Conservation (phyloP, 1,284 basidiomycete species). For the Puccinia brachypodii region DNA sequence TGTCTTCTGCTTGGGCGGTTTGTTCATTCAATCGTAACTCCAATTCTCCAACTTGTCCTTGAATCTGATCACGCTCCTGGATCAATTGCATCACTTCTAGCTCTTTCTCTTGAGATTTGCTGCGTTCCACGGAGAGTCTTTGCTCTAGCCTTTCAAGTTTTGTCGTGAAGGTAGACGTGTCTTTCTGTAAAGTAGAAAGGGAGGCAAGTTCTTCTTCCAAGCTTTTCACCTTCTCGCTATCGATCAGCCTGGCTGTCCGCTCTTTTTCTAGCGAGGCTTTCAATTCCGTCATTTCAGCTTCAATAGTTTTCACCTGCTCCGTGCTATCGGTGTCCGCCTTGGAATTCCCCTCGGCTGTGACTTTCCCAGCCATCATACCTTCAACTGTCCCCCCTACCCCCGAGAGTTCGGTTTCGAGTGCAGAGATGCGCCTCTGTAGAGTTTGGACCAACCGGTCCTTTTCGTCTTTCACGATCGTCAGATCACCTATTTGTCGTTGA, state of each 20-base stretch:
- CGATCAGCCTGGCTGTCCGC: not conserved
- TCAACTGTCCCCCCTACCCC: not conserved
- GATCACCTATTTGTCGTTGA: not conserved
- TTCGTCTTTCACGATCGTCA: not conserved
- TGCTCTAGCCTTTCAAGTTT: slow-evolving; percentile 27
- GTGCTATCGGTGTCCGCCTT: not conserved
- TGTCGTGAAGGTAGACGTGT: slow-evolving; percentile 2
- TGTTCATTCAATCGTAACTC: slow-evolving; percentile 15
- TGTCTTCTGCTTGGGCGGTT: not conserved
- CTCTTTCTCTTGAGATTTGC: slow-evolving; percentile 36
- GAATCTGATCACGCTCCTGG: slow-evolving; percentile 24
- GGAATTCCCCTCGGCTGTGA: not conserved
- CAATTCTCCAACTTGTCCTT: not conserved
- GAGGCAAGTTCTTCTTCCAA: slow-evolving; percentile 4
- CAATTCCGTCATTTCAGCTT: slow-evolving; percentile 18
- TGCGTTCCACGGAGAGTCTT: slow-evolving; percentile 15
- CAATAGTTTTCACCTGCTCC: slow-evolving; percentile 24
- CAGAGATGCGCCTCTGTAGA: slow-evolving; percentile 4
- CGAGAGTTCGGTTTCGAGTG: slow-evolving; percentile 18
- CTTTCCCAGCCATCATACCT: slow-evolving; percentile 5
- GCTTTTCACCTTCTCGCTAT: not conserved
- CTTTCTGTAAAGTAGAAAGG: not conserved
- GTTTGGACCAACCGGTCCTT: slow-evolving; percentile 16
- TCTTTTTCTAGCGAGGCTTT: slow-evolving; percentile 13
- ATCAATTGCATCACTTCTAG: slow-evolving; percentile 43